Evolutionary conservation across 2,329 filamentous ascomycete genomes (phyloP), one percentile per base, ranked within the genome.

Genomic region (Emergomyces pasteurianus): DNA sequence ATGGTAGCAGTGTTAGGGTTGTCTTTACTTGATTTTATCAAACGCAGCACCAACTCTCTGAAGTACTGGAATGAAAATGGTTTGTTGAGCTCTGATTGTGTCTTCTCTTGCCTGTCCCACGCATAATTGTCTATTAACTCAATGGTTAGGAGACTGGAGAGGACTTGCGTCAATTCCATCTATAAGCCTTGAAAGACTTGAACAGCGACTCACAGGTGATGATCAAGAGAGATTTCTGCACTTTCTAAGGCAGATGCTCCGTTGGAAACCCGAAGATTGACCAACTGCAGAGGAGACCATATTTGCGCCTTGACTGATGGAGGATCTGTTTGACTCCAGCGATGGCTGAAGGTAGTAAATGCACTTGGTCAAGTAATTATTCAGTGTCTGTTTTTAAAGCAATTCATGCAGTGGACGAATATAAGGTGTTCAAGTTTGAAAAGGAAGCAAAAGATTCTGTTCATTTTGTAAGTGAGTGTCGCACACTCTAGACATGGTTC

Each of bases 31-130:
- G 40, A 56, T 9, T 56, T 60, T 18, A 18, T 60, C 0, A 26
- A 56, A 49, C 38, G 58, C 8, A 38, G 50, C 47, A 21, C 43
- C 16, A 47, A 58, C 3, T 46, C 23, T 21, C 16, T 49, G 12
- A 57, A 59, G 40, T 64, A 58, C 46, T 64, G 61, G 61, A 61
- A 63, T 47, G 47, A 63, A 21, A 62, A 36, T 50, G 50, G 47
- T 42, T 26, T 36, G 53, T 58, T 54, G 31, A 21, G 3, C 50
- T 42, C 40, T 50, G 14, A 12, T 55, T 58, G 1, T 50, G 23
- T 21, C 57, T 36, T 16, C 23, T 31, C 14, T 53, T 31, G 2
- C 26, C 7, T 18, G 2, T 10, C 12, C 49, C 23, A 3, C 18
- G 5, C 26, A 34, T 36, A 18, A 34, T 53, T 14, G 18, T 16